Evolutionary conservation across 129 eudicot species (phyloP).

Genomic region (Scalesia atractyloides): DNA sequence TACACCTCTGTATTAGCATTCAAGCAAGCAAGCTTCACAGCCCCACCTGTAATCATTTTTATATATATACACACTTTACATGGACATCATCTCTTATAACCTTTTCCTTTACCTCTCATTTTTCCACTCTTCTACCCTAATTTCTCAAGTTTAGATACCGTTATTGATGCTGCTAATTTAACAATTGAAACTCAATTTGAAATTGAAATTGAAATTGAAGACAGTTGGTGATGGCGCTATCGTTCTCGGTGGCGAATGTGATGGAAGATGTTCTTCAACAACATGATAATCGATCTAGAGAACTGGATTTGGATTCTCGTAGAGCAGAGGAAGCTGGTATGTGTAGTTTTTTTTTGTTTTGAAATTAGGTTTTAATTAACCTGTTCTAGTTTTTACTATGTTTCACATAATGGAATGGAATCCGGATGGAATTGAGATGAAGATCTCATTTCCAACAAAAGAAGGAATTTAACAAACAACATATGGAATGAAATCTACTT

Average conservation of each 20-base stretch:
- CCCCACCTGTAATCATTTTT: constrained; percentile 24
- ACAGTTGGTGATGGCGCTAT: constrained; percentile 50
- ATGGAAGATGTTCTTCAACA: constrained; percentile 99
- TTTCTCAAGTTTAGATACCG: too few relatives aligned
- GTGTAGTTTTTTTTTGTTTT: constrained; percentile 1
- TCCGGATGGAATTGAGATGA: too few relatives aligned
- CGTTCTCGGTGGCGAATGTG: constrained; percentile 80
- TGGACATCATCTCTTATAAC: constrained; percentile 23
- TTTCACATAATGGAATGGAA: too few relatives aligned
- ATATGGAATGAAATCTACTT: too few relatives aligned
- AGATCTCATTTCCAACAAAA: too few relatives aligned
- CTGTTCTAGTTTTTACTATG: background rate
- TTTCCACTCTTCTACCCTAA: background rate
- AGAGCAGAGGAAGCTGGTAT: constrained; percentile 97
- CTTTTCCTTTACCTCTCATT: constrained; percentile 25
- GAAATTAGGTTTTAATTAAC: background rate
- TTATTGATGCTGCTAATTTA: constrained; percentile 20
- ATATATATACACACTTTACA: background rate
- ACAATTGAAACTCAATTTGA: too few relatives aligned
- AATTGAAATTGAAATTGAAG: constrained; percentile 20
- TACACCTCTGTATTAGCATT: constrained; percentile 19
- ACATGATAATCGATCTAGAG: constrained; percentile 59
- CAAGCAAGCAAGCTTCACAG: constrained; percentile 33
- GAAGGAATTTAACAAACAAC: too few relatives aligned
- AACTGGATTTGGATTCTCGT: constrained; percentile 87